phyloP scores from a whole-genome alignment of 2,329 filamentous ascomycete genomes.

The Calonectria hongkongensis region DNA sequence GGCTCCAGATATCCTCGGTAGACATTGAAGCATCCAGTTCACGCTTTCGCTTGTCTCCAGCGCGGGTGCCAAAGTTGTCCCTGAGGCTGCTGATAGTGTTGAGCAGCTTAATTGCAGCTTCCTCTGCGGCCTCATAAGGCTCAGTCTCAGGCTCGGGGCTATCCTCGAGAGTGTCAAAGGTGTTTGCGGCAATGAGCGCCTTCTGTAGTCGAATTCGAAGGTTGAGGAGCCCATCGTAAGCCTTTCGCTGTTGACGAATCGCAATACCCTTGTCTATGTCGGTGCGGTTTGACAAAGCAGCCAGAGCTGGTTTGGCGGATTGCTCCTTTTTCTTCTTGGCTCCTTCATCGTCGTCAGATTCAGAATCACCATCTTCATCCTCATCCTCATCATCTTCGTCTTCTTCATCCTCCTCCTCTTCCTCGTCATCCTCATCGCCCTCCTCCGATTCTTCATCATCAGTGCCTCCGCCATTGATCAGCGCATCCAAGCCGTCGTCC shows the following conservation, averaged over 20 bases:
- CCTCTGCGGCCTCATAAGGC: constrained; percentile 85
- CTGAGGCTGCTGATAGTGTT: constrained; percentile 85
- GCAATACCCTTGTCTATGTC: constrained; percentile 91
- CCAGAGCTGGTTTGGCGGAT: constrained; percentile 59
- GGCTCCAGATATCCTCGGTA: constrained; percentile 81
- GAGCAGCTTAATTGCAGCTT: constrained; percentile 89
- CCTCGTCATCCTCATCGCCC: constrained; percentile 61
- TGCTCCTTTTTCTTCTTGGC: constrained; percentile 50
- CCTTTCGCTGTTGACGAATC: constrained; percentile 88
- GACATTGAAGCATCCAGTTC: constrained; percentile 72
- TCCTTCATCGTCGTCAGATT: constrained; percentile 61
- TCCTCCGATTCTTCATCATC: constrained; percentile 61
- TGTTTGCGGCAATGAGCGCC: constrained; percentile 87
- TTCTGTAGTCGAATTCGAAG: constrained; percentile 95
- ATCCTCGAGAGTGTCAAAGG: constrained; percentile 72
- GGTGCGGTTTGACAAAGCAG: constrained; percentile 56
- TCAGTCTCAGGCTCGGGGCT: constrained; percentile 63
- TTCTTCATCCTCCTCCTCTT: constrained; percentile 61
- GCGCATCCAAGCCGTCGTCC: constrained; percentile 61
- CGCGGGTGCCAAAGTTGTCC: constrained; percentile 72
- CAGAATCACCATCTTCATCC: constrained; percentile 61
- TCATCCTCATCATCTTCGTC: constrained; percentile 60
- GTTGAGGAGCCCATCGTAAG: constrained; percentile 92
- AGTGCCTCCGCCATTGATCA: constrained; percentile 58
- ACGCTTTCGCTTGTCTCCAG: constrained; percentile 78